These are phyloP conservation scores for Pugionium cornutum DNA, from an alignment of 345 rosid species.

Conservation along the genomic window DNA sequence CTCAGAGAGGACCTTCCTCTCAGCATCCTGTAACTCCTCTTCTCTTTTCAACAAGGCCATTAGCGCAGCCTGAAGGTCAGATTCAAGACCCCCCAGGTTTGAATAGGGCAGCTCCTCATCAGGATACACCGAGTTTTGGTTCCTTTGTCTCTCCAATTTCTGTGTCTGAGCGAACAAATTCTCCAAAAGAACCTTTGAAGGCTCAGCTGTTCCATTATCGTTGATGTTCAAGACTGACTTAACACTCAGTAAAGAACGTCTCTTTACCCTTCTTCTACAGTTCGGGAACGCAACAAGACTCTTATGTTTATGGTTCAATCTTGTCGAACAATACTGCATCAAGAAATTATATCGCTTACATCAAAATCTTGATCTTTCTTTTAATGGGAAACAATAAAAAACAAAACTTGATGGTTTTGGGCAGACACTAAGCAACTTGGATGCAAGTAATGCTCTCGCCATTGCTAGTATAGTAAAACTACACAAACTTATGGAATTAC, in stretches of 20 bases:
- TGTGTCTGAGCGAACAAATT: slow-evolving; percentile 67
- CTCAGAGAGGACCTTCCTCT: slow-evolving; percentile 57
- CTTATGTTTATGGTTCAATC: slow-evolving; percentile 46
- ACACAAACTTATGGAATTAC: neutral
- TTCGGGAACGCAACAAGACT: slow-evolving; percentile 31
- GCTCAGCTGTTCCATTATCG: slow-evolving; percentile 54
- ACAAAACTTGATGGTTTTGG: neutral
- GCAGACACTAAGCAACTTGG: neutral
- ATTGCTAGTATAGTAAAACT: neutral
- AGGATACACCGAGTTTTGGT: slow-evolving; percentile 37
- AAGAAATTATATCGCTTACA: neutral
- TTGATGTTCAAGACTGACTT: slow-evolving; percentile 49
- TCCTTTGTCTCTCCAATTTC: slow-evolving; percentile 56
- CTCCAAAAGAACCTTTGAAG: slow-evolving; percentile 61
- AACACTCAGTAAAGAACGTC: slow-evolving; percentile 29
- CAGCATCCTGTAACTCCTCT: slow-evolving; percentile 65
- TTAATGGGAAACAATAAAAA: neutral
- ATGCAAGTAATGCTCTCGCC: neutral
- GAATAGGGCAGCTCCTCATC: slow-evolving; percentile 31
- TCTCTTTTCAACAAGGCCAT: slow-evolving; percentile 66
- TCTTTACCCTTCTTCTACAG: slow-evolving; percentile 22
- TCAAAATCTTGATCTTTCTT: neutral
- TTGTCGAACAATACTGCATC: slow-evolving; percentile 46
- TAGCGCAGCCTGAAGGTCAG: slow-evolving; percentile 67
- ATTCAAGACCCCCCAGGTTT: slow-evolving; percentile 57